phyloP scores from a whole-genome alignment of 176 grass and related monocot genomes.

The Oropetium thomaeum region DNA sequence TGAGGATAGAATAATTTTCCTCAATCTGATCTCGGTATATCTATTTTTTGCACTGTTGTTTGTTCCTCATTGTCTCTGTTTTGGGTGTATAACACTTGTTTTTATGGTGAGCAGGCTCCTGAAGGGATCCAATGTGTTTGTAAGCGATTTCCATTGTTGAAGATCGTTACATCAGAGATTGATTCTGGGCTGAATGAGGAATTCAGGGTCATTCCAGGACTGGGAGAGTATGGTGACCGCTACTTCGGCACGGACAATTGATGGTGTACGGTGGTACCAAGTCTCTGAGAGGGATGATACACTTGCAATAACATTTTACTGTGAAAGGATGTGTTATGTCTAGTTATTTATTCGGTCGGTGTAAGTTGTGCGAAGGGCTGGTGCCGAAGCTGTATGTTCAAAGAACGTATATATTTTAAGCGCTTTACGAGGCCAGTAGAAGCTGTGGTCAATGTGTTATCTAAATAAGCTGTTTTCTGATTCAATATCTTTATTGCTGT shows the following conservation, averaged over 20 bases:
- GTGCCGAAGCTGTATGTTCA: not conserved
- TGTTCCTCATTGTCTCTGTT: not conserved
- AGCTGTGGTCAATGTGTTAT: not conserved
- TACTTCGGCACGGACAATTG: conserved; percentile 94
- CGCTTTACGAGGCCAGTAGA: not conserved
- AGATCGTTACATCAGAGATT: conserved; percentile 97
- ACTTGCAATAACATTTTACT: not conserved
- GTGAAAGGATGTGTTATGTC: conserved; percentile 1
- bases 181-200: conserved; percentile 77
- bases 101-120: conserved; percentile 56
- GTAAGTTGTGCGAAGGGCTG: not conserved
- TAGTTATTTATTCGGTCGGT: not conserved
- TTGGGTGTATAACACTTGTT: not conserved
- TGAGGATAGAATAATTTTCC: conserved; percentile 88
- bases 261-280: not conserved
- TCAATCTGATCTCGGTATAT: conserved; percentile 92
- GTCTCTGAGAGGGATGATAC: conserved; percentile 6
- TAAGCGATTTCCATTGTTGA: conserved; percentile 71
- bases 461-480: not conserved
- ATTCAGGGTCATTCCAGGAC: conserved; percentile 83
- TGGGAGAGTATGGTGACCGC: conserved; percentile 93
- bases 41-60: not conserved
- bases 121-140: conserved; percentile 95
- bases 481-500: not conserved
- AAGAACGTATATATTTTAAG: not conserved